A percentile compares a stretch with the other conserved stretches of the same genome.
Conservation (phyloP, 768 basidiomycete species). For the Termitomyces sp. region DNA sequence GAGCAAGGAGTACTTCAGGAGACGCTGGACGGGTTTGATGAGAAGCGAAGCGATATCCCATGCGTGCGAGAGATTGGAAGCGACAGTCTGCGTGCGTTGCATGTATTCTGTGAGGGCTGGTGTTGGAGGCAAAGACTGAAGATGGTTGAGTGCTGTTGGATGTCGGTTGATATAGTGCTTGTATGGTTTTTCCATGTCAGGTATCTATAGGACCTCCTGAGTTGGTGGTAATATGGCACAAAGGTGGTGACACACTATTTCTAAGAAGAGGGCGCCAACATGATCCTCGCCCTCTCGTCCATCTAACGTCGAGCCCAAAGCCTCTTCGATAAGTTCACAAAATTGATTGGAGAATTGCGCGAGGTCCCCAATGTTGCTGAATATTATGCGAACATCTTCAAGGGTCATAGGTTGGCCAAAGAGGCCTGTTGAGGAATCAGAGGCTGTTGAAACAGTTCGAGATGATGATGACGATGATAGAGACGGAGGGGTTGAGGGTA, state of each 20-base stretch:
- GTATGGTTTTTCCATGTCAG: conserved; percentile 66
- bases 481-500: conserved; percentile 40
- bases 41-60: conserved; percentile 93
- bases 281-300: conserved; percentile 63
- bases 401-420: conserved; percentile 57
- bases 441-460: conserved; percentile 44
- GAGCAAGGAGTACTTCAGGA: conserved; percentile 91
- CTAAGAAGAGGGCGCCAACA: conserved; percentile 67
- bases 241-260: conserved; percentile 38
- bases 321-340: conserved; percentile 57
- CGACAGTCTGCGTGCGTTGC: conserved; percentile 56
- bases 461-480: conserved; percentile 47
- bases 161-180: conserved; percentile 80
- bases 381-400: conserved; percentile 68
- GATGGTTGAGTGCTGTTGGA: conserved; percentile 65
- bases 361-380: conserved; percentile 72
- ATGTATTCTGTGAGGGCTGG: conserved; percentile 64
- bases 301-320: conserved; percentile 57
- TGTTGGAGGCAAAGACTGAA: conserved; percentile 38
- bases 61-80: conserved; percentile 72
- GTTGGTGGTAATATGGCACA: conserved; percentile 4
- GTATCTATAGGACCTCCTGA: conserved; percentile 39
- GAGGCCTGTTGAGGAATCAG: conserved; percentile 36
- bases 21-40: conserved; percentile 95
- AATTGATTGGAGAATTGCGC: conserved; percentile 68